Percentiles rank a stretch among this genome's conserved stretches.
These are phyloP conservation scores for Penicillium sp. DNA, from an alignment of 2,329 filamentous ascomycete genomes.

Conservation along the genomic window DNA sequence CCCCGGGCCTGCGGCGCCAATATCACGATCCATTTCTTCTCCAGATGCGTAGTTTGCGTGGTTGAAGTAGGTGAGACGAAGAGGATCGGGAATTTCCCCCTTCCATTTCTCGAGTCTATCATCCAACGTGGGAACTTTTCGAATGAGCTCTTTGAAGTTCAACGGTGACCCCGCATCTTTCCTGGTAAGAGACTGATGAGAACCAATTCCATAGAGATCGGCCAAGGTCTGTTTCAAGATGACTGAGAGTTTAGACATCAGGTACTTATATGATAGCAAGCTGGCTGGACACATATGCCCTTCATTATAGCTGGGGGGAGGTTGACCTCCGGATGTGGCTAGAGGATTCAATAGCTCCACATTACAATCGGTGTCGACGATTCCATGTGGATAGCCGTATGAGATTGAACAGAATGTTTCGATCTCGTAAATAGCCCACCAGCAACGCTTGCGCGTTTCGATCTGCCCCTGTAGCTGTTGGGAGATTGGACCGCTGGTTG, in stretches of 20 bases:
- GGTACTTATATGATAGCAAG: constrained; percentile 26
- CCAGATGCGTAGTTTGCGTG: constrained; percentile 11
- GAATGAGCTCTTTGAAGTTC: constrained; percentile 3
- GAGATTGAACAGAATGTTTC: constrained; percentile 45
- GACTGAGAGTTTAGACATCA: constrained; percentile 27
- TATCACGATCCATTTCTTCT: constrained; percentile 23
- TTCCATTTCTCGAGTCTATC: constrained; percentile 16
- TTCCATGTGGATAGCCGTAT: constrained; percentile 41
- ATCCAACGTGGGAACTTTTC: constrained; percentile 9
- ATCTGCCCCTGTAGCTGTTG: constrained; percentile 1
- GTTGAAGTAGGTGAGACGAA: constrained; percentile 1
- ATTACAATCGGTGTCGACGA: constrained; percentile 35
- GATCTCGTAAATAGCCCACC: constrained; percentile 47
- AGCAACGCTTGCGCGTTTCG: constrained; percentile 38
- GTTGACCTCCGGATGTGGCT: constrained; percentile 10
- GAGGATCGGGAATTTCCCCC: constrained; percentile 11
- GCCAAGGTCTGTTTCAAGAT: constrained; percentile 17
- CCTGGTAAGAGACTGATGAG: not conserved
- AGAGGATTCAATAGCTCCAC: constrained; percentile 32
- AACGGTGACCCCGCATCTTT: not conserved
- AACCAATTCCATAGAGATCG: constrained; percentile 18
- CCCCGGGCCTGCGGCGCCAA: constrained; percentile 22
- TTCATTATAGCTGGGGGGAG: constrained; percentile 9
- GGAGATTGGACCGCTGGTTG: not conserved
- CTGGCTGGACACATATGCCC: constrained; percentile 10